These are phyloP conservation scores for Solanum chilense DNA, from an alignment of 257 asterid genomes.

Conservation along the genomic window DNA sequence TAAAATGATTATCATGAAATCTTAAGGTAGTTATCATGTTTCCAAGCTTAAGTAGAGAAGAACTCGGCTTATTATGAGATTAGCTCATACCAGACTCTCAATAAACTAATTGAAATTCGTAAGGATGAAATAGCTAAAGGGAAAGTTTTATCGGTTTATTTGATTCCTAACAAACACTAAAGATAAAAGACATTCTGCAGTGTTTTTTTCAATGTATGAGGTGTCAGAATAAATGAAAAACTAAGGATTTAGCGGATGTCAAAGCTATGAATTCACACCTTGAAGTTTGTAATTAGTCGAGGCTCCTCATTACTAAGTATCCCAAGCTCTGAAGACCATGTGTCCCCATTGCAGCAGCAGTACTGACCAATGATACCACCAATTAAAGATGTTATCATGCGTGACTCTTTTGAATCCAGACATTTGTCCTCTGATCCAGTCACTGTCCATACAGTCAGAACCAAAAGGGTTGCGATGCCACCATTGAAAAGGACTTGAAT, in stretches of 20 bases:
- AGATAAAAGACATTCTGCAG: background rate
- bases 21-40: background rate
- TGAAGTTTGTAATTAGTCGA: constrained; percentile 67
- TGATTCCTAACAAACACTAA: background rate
- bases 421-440: constrained; percentile 62
- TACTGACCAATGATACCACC: constrained; percentile 90
- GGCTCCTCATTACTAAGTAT: constrained; percentile 88
- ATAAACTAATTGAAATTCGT: background rate
- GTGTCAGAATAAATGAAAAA: background rate
- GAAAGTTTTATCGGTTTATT: background rate
- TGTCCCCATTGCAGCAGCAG: constrained; percentile 93
- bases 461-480: constrained; percentile 63
- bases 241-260: background rate
- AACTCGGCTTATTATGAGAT: background rate
- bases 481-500: constrained; percentile 76
- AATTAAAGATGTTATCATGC: constrained; percentile 36
- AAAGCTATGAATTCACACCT: constrained; percentile 33
- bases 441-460: constrained; percentile 48
- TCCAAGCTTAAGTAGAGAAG: background rate
- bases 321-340: constrained; percentile 99
- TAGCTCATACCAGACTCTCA: background rate
- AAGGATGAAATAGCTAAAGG: background rate
- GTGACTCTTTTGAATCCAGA: constrained; percentile 71
- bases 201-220: background rate
- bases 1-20: background rate